Evolutionary conservation across 2,329 filamentous ascomycete genomes (phyloP).

Genomic region (Pseudomassariella vexata): DNA sequence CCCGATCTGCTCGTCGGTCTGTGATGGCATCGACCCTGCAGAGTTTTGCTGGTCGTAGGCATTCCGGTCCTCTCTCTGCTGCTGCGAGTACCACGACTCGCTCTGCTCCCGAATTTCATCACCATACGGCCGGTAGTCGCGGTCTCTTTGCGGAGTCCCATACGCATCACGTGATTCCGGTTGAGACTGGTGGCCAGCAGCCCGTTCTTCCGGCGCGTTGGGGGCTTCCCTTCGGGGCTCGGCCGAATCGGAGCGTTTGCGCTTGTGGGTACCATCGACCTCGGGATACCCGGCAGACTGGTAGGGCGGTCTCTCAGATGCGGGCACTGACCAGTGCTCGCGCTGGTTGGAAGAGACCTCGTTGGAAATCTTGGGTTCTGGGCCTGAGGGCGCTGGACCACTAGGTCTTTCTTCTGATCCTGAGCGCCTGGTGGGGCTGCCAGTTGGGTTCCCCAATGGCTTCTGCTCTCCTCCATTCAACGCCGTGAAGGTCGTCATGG

Average conservation of each 20-base stretch:
- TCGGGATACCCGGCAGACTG: conserved; percentile 35
- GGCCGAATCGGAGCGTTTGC: conserved; percentile 63
- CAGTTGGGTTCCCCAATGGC: conserved; percentile 14
- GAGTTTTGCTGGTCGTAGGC: conserved; percentile 41
- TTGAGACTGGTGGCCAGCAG: conserved; percentile 27
- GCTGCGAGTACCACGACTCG: conserved; percentile 44
- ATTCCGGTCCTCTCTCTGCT: conserved; percentile 41
- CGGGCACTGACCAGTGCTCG: conserved; percentile 36
- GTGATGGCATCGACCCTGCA: conserved; percentile 36
- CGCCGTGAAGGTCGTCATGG: conserved; percentile 27
- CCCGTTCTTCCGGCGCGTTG: conserved; percentile 21
- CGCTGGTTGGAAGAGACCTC: conserved; percentile 21
- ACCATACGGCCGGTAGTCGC: conserved; percentile 34
- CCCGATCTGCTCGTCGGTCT: conserved; percentile 44
- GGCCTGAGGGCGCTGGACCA: conserved; percentile 13
- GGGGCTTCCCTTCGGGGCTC: conserved; percentile 37
- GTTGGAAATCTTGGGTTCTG: conserved; percentile 17
- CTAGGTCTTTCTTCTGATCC: conserved; percentile 19
- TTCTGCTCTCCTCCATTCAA: conserved; percentile 26
- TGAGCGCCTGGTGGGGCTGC: conserved; percentile 18
- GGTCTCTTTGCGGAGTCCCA: conserved; percentile 36
- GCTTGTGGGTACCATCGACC: conserved; percentile 50
- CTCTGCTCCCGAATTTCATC: conserved; percentile 40
- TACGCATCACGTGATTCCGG: conserved; percentile 36
- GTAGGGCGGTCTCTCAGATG: conserved; percentile 35